Percentiles rank a stretch among this genome's conserved stretches.
These are phyloP conservation scores for Lotmaria passim DNA, from an alignment of 208 protist genomes.

Conservation along the genomic window DNA sequence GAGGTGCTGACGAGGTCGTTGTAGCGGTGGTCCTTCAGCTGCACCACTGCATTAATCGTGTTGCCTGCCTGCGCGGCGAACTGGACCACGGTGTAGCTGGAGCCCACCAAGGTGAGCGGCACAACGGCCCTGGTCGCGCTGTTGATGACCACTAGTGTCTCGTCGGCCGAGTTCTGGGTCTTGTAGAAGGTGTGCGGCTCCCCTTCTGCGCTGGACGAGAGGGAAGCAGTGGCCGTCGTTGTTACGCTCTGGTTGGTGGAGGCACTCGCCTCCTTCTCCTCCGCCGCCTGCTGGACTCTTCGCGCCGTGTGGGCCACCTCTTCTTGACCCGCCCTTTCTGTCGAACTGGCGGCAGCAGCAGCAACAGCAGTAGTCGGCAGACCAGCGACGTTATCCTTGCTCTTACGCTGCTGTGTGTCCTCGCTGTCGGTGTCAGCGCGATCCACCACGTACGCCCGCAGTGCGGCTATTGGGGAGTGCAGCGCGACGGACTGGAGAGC, in stretches of 20 bases:
- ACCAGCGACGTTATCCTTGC: neutral
- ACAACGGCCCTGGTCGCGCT: slow-evolving; percentile 9
- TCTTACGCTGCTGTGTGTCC: neutral
- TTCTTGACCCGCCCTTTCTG: no score
- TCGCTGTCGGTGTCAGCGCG: neutral
- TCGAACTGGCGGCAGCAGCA: neutral
- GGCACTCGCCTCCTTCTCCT: neutral
- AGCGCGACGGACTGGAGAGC: neutral
- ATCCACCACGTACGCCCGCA: neutral
- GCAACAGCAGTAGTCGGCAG: no score
- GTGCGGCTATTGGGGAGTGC: slow-evolving; percentile 5
- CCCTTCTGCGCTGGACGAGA: neutral
- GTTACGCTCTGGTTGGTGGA: neutral
- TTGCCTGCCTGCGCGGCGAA: slow-evolving; percentile 37
- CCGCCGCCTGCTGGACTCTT: neutral
- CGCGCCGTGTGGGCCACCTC: neutral
- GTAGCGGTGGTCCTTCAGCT: slow-evolving; percentile 55
- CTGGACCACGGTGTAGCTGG: slow-evolving; percentile 38
- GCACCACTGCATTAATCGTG: slow-evolving; percentile 49
- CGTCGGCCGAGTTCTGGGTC: neutral
- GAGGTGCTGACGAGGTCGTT: slow-evolving; percentile 26
- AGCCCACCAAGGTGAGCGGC: slow-evolving; percentile 30
- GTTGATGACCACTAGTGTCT: slow-evolving; percentile 11
- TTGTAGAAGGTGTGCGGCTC: neutral
- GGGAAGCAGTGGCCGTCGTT: neutral